Conservation (phyloP, 139 green algal species). For the Desmodesmus armatus region DNA sequence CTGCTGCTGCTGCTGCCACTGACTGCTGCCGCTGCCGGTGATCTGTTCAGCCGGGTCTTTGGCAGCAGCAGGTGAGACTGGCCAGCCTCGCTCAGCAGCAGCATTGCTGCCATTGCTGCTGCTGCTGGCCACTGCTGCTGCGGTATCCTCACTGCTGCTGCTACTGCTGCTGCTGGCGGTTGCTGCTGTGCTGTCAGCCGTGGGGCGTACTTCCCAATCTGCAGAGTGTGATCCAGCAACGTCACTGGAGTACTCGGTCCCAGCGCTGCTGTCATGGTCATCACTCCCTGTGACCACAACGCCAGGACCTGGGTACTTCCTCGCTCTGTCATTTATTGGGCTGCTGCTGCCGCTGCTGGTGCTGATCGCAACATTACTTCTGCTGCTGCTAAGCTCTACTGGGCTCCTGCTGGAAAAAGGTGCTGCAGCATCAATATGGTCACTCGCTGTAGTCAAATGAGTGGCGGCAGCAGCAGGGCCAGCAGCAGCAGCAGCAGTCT, state of each 20-base stretch:
- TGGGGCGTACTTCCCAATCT: too few relatives aligned
- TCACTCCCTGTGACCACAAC: too few relatives aligned
- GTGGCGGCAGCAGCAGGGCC: neutral
- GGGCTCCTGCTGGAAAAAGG: too few relatives aligned
- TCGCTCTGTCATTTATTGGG: neutral
- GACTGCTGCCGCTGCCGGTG: slow-evolving; percentile 1
- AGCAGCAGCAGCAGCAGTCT: slow-evolving; percentile 2
- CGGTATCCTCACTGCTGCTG: neutral
- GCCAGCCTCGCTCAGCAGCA: neutral
- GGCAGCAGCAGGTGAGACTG: too few relatives aligned
- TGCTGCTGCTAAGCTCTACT: too few relatives aligned
- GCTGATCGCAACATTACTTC: neutral
- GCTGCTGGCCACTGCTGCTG: slow-evolving; percentile 3
- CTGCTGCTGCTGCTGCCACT: slow-evolving; percentile 14
- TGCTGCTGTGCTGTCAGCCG: neutral
- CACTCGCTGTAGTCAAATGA: too few relatives aligned
- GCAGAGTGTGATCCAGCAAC: too few relatives aligned
- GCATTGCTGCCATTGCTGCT: neutral
- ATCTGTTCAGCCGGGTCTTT: neutral
- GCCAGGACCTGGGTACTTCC: too few relatives aligned
- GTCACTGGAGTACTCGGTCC: too few relatives aligned
- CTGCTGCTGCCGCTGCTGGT: slow-evolving; percentile 23
- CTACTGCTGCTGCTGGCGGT: neutral
- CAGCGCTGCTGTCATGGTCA: too few relatives aligned
- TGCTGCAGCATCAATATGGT: too few relatives aligned